These are phyloP conservation scores for Zygosaccharomyces sapae DNA, from an alignment of 1,139 yeast species.

Conservation along the genomic window DNA sequence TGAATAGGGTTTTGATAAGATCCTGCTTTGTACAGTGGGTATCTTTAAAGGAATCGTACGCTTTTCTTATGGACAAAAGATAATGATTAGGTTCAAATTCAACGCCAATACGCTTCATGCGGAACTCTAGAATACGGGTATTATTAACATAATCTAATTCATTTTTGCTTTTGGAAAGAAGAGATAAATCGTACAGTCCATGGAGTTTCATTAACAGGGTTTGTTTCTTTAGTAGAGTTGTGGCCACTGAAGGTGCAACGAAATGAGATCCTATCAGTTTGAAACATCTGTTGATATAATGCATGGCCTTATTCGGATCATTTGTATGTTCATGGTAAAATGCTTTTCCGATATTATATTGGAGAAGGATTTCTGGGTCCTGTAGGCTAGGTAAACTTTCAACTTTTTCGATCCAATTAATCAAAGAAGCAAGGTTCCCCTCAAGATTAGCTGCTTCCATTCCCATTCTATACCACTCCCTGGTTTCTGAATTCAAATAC, in stretches of 20 bases:
- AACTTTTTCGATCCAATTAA: conserved; percentile 53
- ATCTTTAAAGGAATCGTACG: conserved; percentile 47
- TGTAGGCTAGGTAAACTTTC: conserved; percentile 41
- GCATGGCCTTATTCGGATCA: conserved; percentile 37
- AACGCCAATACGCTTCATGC: conserved; percentile 53
- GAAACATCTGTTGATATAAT: conserved; percentile 50
- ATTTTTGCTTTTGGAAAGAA: conserved; percentile 25
- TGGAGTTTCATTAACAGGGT: conserved; percentile 62
- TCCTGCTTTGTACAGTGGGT: conserved; percentile 39
- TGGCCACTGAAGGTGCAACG: conserved; percentile 51
- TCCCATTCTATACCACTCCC: conserved; percentile 64
- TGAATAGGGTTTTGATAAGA: conserved; percentile 52
- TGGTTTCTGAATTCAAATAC: conserved; percentile 33
- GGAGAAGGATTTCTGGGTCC: conserved; percentile 56
- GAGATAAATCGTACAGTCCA: conserved; percentile 58
- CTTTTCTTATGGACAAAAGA: conserved; percentile 54
- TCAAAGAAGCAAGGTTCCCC: conserved; percentile 51
- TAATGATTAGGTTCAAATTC: conserved; percentile 63
- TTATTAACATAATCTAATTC: conserved; percentile 24
- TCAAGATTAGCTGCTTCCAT: conserved; percentile 68
- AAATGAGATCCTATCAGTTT: conserved; percentile 56
- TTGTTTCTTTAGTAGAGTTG: conserved; percentile 59
- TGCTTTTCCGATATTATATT: conserved; percentile 63
- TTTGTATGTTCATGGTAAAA: conserved; percentile 43
- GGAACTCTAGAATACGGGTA: conserved; percentile 33